phyloP scores from a whole-genome alignment of 768 basidiomycete genomes.

The Kwoniella mangroviensis region DNA sequence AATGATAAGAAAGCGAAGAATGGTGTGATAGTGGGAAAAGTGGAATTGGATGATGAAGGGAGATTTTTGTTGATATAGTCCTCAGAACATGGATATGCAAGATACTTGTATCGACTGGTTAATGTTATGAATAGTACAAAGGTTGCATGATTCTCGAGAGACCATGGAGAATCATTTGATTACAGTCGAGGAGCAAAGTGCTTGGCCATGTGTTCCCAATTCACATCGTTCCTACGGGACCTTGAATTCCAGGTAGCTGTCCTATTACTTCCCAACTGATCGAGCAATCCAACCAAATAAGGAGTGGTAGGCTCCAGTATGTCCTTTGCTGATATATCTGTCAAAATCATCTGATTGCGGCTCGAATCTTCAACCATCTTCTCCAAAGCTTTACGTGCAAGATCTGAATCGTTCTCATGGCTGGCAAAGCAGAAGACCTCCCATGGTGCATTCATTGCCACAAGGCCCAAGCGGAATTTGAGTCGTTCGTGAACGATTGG shows the following conservation, averaged over 20 bases:
- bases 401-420: neutral
- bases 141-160: too few relatives aligned
- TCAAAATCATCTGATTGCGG: neutral
- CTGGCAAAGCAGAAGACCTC: slow-evolving; percentile 17
- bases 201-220: neutral
- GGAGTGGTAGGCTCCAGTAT: neutral
- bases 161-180: neutral
- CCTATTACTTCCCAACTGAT: neutral
- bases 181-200: neutral
- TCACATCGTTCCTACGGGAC: neutral
- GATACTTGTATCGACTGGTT: too few relatives aligned
- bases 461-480: neutral
- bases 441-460: neutral
- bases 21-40: slow-evolving; percentile 67
- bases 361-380: neutral
- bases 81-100: too few relatives aligned
- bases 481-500: neutral
- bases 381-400: slow-evolving; percentile 2
- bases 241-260: neutral
- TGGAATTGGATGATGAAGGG: slow-evolving; percentile 33
- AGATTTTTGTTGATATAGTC: slow-evolving; percentile 19
- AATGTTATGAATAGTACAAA: too few relatives aligned
- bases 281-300: neutral
- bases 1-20: slow-evolving; percentile 74
- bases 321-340: neutral